Base-by-base conservation (phyloP, 306 rosid genomes). In the Urtica urens region DNA sequence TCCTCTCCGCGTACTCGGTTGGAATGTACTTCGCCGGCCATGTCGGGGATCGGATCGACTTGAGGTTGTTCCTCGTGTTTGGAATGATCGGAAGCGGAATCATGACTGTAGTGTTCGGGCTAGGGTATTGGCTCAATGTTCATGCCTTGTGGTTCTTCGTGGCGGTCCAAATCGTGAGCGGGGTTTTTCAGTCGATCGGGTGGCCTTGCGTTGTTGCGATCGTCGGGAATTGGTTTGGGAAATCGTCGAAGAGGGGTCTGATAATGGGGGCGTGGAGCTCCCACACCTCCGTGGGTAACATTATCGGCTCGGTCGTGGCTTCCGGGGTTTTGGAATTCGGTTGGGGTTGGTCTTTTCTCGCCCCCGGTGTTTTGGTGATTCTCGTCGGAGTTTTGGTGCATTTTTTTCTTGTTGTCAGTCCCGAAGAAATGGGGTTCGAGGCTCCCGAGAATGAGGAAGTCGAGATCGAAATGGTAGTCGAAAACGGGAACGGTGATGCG, bases 161-260 rank as follows among this genome's bases (percentile, higher is more conserved):
- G 39, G 65, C 38, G 47, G 93, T 85, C 61, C 99, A 92, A 72
- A 55, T 82, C 56, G 49, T 79, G 30, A 79, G 96, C 63, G 96
- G 99, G 23, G 59, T 92, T 37, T 74, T 92, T 79, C 94, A 92
- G 70, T 85, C 99, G 9, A 82, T 92, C 64, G 95, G 96, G 53
- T 92, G 99, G 96, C 99, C 96, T 53, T 92, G 92, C 73, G 99
- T 82, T 66, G 94, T 87, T 51, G 84, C 94, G 19, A 51, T 87
- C 47, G 85, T 83, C 26, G 94, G 96, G 35, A 82, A 80, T 59
- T 87, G 96, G 96, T 72, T 66, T 43, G 93, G 86, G 51, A 86
- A 73, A 60, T 72, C 68, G 1, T 72, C 68, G 1, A 80, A 80
- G 77, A 73, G 96, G 75, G 96, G 96, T 3, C 76, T 87, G 70